Base-by-base conservation (phyloP, 2,329 filamentous ascomycete genomes). In the Cladophialophora immunda region DNA sequence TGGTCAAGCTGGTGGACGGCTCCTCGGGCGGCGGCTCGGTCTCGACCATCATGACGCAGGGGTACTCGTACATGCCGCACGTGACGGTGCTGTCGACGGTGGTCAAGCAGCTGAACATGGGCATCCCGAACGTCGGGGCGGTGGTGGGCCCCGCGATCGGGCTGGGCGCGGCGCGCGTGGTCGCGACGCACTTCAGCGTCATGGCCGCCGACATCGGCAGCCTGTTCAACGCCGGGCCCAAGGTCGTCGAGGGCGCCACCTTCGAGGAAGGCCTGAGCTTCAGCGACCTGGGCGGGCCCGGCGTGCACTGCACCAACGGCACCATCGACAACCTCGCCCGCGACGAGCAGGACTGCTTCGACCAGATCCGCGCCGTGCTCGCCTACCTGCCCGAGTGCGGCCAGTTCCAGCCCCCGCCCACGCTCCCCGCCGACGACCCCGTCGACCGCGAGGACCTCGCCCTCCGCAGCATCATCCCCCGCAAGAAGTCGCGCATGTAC, bases 321-420 rank as follows among this genome's bases (percentile, higher is more conserved):
- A 90, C 87, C 0, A 89, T 90, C 57, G 88, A 90, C 67, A 90
- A 90, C 61, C 78, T 89, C 2, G 87, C 87, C 0, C 79, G 81
- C 3, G 83, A 87, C 66, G 87, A 90, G 74, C 79, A 80, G n/a
- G 86, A 84, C 45, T 88, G 86, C 68, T 89, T 89, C 66, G 83
- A 86, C 70, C 88, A 90, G 73, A 73, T 90, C 3, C 79, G 86
- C 1, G 85, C 81, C 0, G 82, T 90, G 0, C 73, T 90, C 22
- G 77, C 80, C 27, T 90, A 85, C 69, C 76, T 90, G 1, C 87
- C 88, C 0, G 85, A 88, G 68, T 85, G 79, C 34, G 87, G 87
- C 0, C 82, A 80, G 2, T 64, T 68, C 52, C 81, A 85, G 34
- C 74, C 85, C 3, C 87, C 88, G 6, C 87, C 87, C 0, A 75